Evolutionary conservation across 2,329 filamentous ascomycete species (phyloP).

Genomic region (Sarocladium brachiariae): DNA sequence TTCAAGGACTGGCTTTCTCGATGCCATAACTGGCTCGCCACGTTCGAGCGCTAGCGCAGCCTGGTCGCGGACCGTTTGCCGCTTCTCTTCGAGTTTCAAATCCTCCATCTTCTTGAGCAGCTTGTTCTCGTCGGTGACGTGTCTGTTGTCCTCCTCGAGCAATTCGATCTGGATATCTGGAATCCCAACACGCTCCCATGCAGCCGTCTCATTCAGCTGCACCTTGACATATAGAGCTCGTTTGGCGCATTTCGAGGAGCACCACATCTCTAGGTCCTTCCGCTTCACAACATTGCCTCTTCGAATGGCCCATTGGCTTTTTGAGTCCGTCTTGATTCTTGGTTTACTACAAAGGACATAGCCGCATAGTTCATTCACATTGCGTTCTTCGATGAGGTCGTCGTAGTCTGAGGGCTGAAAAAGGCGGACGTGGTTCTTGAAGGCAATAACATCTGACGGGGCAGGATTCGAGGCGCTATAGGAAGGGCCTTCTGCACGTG

Average conservation of each 20-base stretch:
- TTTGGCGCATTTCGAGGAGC: slow-evolving; percentile 69
- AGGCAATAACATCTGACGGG: slow-evolving; percentile 52
- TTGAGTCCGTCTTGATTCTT: slow-evolving; percentile 48
- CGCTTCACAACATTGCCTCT: slow-evolving; percentile 58
- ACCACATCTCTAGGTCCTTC: slow-evolving; percentile 79
- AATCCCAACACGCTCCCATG: slow-evolving; percentile 68
- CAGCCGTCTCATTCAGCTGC: slow-evolving; percentile 77
- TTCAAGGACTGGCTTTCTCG: slow-evolving; percentile 18
- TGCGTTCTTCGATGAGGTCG: slow-evolving; percentile 80
- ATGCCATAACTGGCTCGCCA: slow-evolving; percentile 21
- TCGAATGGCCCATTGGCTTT: slow-evolving; percentile 61
- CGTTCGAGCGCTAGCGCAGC: slow-evolving; percentile 45
- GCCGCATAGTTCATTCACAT: slow-evolving; percentile 74
- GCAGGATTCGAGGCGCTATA: slow-evolving; percentile 41
- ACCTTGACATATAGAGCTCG: slow-evolving; percentile 81
- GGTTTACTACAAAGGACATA: slow-evolving; percentile 70
- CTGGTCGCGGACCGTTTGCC: slow-evolving; percentile 31
- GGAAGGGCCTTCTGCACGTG: slow-evolving; percentile 27
- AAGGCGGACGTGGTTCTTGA: slow-evolving; percentile 59
- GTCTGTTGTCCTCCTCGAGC: slow-evolving; percentile 56
- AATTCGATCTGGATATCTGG: slow-evolving; percentile 52
- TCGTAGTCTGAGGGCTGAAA: slow-evolving; percentile 91
- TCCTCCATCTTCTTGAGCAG: slow-evolving; percentile 31
- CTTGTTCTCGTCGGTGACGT: slow-evolving; percentile 31
- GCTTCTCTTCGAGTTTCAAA: slow-evolving; percentile 38